A percentile compares a stretch with the other conserved stretches of the same genome.
Evolutionary conservation across 441 rosid species (phyloP).

Genomic region (Gossypium lobatum): DNA sequence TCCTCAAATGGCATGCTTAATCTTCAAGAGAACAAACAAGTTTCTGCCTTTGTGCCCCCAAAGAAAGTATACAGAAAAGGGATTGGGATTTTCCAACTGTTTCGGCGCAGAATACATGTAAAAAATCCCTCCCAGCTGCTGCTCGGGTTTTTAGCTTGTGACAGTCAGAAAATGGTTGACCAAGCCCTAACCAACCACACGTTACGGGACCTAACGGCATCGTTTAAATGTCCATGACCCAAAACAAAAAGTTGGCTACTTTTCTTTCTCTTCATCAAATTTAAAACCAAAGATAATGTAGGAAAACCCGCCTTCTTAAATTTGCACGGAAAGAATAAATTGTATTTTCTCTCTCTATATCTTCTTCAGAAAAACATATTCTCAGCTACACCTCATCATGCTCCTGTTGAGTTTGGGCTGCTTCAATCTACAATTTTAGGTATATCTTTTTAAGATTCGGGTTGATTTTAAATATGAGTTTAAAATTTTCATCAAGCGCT

Average conservation of each 20-base stretch:
- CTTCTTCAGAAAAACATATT: too few species aligned
- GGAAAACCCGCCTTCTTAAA: neutral
- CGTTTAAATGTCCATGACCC: neutral
- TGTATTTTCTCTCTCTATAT: neutral
- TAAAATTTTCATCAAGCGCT: too few species aligned
- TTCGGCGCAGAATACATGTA: neutral
- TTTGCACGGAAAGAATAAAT: slow-evolving; percentile 3
- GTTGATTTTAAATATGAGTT: too few species aligned
- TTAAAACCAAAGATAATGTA: neutral
- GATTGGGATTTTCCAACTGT: neutral
- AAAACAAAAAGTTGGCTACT: neutral
- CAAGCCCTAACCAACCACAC: neutral
- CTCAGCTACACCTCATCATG: too few species aligned
- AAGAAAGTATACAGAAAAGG: neutral
- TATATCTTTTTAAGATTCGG: too few species aligned
- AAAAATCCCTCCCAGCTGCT: neutral
- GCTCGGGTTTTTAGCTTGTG: neutral
- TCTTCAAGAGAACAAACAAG: neutral
- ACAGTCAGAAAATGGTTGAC: neutral
- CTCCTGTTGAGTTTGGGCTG: too few species aligned
- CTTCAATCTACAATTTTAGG: too few species aligned
- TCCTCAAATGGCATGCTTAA: slow-evolving; percentile 60
- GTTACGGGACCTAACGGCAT: slow-evolving; percentile 4
- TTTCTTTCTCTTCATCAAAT: neutral
- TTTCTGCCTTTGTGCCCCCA: neutral